Conservation (phyloP, 768 basidiomycete species). For the Amanita phalloides region DNA sequence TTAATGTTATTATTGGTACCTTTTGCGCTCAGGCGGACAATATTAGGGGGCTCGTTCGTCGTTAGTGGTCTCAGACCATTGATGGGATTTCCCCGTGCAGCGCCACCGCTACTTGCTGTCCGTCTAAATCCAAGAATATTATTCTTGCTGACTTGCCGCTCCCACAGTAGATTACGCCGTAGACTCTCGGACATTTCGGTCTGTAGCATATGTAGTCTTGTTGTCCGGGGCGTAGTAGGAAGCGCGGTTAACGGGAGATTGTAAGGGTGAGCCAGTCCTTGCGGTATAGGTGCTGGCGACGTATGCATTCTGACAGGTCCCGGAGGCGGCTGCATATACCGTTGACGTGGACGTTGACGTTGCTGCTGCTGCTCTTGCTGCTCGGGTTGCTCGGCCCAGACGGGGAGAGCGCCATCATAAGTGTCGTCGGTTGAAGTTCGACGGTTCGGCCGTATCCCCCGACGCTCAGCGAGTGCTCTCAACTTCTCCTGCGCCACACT, state of each 20-base stretch:
- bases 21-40: slow-evolving; percentile 31
- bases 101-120: slow-evolving; percentile 18
- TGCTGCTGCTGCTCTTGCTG: neutral
- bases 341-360: slow-evolving; percentile 7
- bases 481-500: slow-evolving; percentile 64
- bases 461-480: slow-evolving; percentile 41
- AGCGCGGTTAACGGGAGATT: slow-evolving; percentile 55
- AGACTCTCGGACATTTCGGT: slow-evolving; percentile 82
- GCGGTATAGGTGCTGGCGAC: slow-evolving; percentile 40
- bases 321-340: slow-evolving; percentile 7
- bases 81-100: slow-evolving; percentile 13
- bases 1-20: slow-evolving; percentile 11
- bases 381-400: neutral
- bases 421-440: slow-evolving; percentile 6
- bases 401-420: neutral
- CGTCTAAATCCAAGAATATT: slow-evolving; percentile 29
- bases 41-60: slow-evolving; percentile 16
- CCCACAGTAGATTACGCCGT: slow-evolving; percentile 74
- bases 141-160: slow-evolving; percentile 51
- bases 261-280: slow-evolving; percentile 47
- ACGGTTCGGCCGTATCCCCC: slow-evolving; percentile 21
- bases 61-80: slow-evolving; percentile 21
- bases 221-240: slow-evolving; percentile 79
- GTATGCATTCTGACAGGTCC: slow-evolving; percentile 7
- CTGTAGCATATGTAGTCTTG: slow-evolving; percentile 72